Evolutionary conservation across 1,284 basidiomycete species (phyloP).

Genomic region (Moesziomyces parantarcticus): DNA sequence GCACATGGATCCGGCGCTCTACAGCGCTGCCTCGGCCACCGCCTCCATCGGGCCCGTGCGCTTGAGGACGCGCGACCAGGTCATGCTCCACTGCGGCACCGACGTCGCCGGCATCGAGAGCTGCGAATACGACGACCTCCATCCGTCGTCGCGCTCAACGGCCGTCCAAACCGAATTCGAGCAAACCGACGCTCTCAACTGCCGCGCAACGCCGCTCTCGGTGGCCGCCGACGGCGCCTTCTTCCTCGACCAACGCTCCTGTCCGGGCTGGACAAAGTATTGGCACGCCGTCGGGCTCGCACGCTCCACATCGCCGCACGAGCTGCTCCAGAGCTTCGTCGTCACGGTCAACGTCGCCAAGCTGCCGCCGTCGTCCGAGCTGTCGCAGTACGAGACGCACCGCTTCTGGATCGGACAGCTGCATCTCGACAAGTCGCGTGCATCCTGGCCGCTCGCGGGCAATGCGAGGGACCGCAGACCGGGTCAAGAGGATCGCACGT

Average conservation of each 20-base stretch:
- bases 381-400: conserved; percentile 5
- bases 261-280: conserved; percentile 40
- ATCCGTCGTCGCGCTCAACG: not conserved
- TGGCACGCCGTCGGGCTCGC: conserved; percentile 23
- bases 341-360: conserved; percentile 30
- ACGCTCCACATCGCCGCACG: conserved; percentile 8
- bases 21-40: conserved; percentile 11
- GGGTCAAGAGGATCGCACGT: conserved; percentile 36
- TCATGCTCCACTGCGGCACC: conserved; percentile 44
- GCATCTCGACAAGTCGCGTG: conserved; percentile 31
- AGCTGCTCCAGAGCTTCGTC: conserved; percentile 39
- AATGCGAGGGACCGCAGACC: conserved; percentile 29
- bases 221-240: conserved; percentile 39
- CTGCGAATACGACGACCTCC: conserved; percentile 44
- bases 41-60: conserved; percentile 27
- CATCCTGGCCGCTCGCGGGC: conserved; percentile 54
- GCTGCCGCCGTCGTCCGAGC: not conserved
- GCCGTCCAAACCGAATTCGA: conserved; percentile 4
- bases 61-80: conserved; percentile 34
- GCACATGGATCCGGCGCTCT: conserved; percentile 35
- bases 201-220: conserved; percentile 16
- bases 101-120: conserved; percentile 42
- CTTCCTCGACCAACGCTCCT: conserved; percentile 29
- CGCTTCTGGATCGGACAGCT: conserved; percentile 58
- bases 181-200: conserved; percentile 11